These are phyloP conservation scores for Furcasterigmium furcatum DNA, from an alignment of 2,329 filamentous ascomycete genomes.

Conservation along the genomic window DNA sequence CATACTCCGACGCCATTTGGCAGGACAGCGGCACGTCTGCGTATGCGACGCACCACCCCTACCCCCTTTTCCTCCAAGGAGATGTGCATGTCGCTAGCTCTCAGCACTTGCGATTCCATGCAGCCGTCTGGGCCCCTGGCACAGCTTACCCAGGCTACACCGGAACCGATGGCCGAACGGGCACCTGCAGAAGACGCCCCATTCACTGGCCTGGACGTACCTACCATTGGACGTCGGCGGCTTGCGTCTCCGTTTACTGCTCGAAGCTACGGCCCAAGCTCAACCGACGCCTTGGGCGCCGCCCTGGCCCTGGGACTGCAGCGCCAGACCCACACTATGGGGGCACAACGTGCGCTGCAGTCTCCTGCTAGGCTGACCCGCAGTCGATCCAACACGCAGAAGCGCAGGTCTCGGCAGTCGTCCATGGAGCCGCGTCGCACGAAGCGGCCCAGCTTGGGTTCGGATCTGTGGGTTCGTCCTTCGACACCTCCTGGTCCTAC, in stretches of 20 bases:
- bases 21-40: constrained; percentile 44
- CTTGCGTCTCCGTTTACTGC: constrained; percentile 55
- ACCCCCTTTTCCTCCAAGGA: constrained; percentile 55
- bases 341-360: constrained; percentile 45
- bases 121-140: constrained; percentile 59
- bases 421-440: constrained; percentile 42
- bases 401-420: constrained; percentile 46
- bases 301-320: constrained; percentile 28
- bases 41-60: constrained; percentile 45
- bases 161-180: constrained; percentile 17
- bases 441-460: constrained; percentile 52
- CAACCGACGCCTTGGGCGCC: constrained; percentile 44
- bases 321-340: constrained; percentile 46
- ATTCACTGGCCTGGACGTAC: constrained; percentile 13
- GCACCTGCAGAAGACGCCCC: constrained; percentile 3
- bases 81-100: constrained; percentile 59
- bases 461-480: constrained; percentile 42
- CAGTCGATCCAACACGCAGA: constrained; percentile 51
- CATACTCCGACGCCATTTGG: constrained; percentile 55
- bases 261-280: constrained; percentile 60
- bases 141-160: constrained; percentile 48
- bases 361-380: constrained; percentile 49
- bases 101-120: constrained; percentile 65
- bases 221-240: constrained; percentile 24
- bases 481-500: neutral